These are phyloP conservation scores for Microthyrium microscopicum DNA, from an alignment of 2,329 filamentous ascomycete genomes.

Conservation along the genomic window DNA sequence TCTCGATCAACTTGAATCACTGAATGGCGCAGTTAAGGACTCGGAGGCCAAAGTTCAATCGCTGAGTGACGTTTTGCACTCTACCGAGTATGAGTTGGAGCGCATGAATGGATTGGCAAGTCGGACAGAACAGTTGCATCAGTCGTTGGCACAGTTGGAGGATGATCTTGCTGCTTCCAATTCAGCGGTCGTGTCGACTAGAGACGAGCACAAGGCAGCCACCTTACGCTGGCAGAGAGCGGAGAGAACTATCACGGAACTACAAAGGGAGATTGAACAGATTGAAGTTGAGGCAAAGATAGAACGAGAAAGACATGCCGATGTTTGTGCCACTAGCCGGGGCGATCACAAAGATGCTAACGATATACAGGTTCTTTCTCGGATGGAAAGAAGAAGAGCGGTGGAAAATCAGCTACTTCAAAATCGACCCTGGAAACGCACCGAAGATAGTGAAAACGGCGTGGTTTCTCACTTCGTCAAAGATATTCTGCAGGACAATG, in stretches of 20 bases:
- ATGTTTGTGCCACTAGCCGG: constrained; percentile 31
- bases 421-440: constrained; percentile 23
- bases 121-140: constrained; percentile 63
- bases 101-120: constrained; percentile 56
- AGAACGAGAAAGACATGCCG: constrained; percentile 65
- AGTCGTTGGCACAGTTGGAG: constrained; percentile 64
- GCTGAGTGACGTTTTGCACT: constrained; percentile 59
- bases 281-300: constrained; percentile 72
- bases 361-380: constrained; percentile 40
- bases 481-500: constrained; percentile 89
- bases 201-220: constrained; percentile 62
- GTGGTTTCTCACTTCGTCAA: constrained; percentile 95
- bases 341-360: too few relatives aligned
- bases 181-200: constrained; percentile 45
- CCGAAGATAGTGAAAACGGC: constrained; percentile 37
- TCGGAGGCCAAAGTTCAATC: constrained; percentile 66
- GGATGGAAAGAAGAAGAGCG: constrained; percentile 68
- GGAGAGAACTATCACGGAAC: constrained; percentile 57
- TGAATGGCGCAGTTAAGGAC: constrained; percentile 64
- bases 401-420: constrained; percentile 69
- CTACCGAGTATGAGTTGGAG: constrained; percentile 61
- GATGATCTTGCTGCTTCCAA: constrained; percentile 63
- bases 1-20: constrained; percentile 64
- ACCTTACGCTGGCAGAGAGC: constrained; percentile 73
- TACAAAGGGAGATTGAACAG: constrained; percentile 75